These are phyloP conservation scores for Zopfochytrium polystomum DNA, from an alignment of 371 early-diverging fungal genomes.

Conservation along the genomic window DNA sequence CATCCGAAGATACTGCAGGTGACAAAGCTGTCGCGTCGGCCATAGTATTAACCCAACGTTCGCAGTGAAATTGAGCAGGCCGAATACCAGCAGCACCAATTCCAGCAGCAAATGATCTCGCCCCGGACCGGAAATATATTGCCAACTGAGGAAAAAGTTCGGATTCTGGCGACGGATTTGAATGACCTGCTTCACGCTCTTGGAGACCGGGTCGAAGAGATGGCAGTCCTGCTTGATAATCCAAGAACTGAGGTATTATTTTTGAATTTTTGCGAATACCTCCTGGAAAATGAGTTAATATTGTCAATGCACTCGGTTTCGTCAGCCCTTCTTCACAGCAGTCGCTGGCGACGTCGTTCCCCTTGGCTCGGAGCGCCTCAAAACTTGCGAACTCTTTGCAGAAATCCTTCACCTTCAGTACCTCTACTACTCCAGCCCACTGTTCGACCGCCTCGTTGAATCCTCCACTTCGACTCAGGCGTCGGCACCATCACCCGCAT, in stretches of 20 bases:
- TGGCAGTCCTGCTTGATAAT: conserved; percentile 58
- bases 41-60: neutral
- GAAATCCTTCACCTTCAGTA: conserved; percentile 72
- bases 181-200: conserved; percentile 79
- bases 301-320: no score
- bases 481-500: no score
- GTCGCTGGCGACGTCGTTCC: conserved; percentile 68
- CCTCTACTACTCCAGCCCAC: conserved; percentile 48
- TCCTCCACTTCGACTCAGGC: no score
- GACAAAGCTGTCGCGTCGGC: no score
- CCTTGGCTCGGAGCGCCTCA: conserved; percentile 88
- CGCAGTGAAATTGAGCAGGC: conserved; percentile 56
- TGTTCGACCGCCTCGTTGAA: conserved; percentile 48
- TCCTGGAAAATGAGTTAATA: no score
- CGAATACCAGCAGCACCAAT: conserved; percentile 51
- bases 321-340: no score
- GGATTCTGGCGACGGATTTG: conserved; percentile 61
- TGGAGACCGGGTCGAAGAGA: conserved; percentile 64
- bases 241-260: conserved; percentile 51
- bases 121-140: conserved; percentile 37
- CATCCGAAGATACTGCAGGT: conserved; percentile 85
- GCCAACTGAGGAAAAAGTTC: conserved; percentile 42
- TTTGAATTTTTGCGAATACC: no score
- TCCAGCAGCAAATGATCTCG: conserved; percentile 42
- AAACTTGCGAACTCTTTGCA: conserved; percentile 93